A percentile compares a stretch with the other conserved stretches of the same genome.
These are phyloP conservation scores for Anthracocystis walkeri DNA, from an alignment of 1,284 basidiomycete genomes.

Conservation along the genomic window DNA sequence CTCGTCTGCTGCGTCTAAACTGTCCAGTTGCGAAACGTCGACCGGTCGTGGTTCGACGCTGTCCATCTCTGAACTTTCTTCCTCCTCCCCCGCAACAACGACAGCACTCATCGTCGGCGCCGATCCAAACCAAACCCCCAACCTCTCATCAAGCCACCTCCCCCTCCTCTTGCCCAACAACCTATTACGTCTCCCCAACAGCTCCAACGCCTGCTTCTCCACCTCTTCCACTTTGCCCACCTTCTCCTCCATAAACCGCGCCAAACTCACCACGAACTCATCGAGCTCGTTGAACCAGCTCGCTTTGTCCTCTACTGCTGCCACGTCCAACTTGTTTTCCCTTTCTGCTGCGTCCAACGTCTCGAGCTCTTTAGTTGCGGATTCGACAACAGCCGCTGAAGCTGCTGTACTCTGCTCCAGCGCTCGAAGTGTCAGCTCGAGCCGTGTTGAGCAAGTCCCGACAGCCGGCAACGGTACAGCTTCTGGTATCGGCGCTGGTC, in stretches of 20 bases:
- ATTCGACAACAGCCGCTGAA: constrained; percentile 29
- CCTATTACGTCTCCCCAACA: constrained; percentile 36
- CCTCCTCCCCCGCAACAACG: constrained; percentile 12
- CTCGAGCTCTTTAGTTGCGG: constrained; percentile 33
- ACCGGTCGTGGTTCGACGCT: neutral
- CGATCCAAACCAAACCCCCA: constrained; percentile 39
- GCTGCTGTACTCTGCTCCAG: constrained; percentile 43
- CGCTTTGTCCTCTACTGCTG: constrained; percentile 48
- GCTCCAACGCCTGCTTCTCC: constrained; percentile 44
- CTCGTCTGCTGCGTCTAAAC: constrained; percentile 26
- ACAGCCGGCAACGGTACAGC: constrained; percentile 54
- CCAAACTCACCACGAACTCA: constrained; percentile 54
- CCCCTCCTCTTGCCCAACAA: constrained; percentile 32
- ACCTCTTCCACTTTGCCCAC: constrained; percentile 50
- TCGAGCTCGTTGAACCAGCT: constrained; percentile 65
- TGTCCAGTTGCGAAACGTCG: constrained; percentile 7
- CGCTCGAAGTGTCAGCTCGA: constrained; percentile 31
- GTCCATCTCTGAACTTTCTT: constrained; percentile 5
- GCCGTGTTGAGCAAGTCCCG: constrained; percentile 48
- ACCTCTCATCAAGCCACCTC: constrained; percentile 43
- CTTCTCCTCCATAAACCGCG: constrained; percentile 62
- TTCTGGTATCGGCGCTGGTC: constrained; percentile 51
- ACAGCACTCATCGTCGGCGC: constrained; percentile 26
- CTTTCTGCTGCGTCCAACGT: constrained; percentile 46
- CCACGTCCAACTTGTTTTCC: constrained; percentile 53